Evolutionary conservation across 148 eudicot species (phyloP), one percentile per base, ranked within the genome.

Genomic region (Rhododendron henanense): DNA sequence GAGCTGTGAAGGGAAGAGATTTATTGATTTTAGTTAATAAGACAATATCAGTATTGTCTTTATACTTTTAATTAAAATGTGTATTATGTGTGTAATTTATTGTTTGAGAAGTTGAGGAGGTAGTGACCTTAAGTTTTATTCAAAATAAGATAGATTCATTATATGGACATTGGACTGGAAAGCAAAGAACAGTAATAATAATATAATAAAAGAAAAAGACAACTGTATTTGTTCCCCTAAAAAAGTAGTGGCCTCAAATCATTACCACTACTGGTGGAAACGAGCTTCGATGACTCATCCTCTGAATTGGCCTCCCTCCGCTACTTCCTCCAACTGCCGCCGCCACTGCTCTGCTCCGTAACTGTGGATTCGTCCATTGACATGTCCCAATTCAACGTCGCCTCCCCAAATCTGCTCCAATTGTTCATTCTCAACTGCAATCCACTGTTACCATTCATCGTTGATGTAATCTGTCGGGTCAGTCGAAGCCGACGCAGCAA

Each of bases 281-380:
- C 88, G 53, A 90, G 85, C 91, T 91, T 94, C 3, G 94, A 91
- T 50, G 91, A 87, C 53, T 89, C 94, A 85, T 92, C 98, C 63
- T 92, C 93, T 48, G 85, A 90, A 78, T 83, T 82, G 65, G 57
- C 85, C 78, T 90, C 93, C 85, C 87, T 95, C 82, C 87, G 87
- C 86, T 89, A 92, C 85, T 87, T 95, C 84, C 89, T 87, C 86
- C 89, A 91, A 7, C 50, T 9, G 10, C 88, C 93, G 74, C 92
- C 81, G 79, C 79, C 50, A 81, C 83, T 88, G 77, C 97, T 96
- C 82, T 92, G 98, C 81, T 93, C 97, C 57, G 95, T 95, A 31
- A 95, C 91, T 33, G 92, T 92, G 37, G 99, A 96, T 73, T 95
- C 98, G n/a, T 89, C 96, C 89, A 91, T 86, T 85, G 94, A 92